Evolutionary conservation across 148 eudicot genomes (phyloP), one percentile per base, ranked within the genome.

Genomic region (Rhododendron molle): DNA sequence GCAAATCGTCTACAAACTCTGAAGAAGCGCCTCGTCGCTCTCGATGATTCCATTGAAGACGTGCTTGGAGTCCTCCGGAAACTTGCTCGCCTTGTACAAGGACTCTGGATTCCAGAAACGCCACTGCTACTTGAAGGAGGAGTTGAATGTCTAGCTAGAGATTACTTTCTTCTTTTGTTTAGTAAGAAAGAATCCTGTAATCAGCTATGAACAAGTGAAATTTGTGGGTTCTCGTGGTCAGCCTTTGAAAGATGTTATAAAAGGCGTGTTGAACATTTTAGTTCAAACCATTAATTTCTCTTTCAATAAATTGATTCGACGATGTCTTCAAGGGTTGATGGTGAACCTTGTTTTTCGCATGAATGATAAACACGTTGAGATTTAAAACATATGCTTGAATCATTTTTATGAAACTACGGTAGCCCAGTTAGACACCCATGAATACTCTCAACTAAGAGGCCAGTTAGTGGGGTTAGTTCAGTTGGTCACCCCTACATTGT

Each of bases 71-170:
- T 89, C 50, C 89, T 97, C 81, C 89, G 88, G 89, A 85, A 90
- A 82, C 78, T 80, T 85, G 96, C 94, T 88, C 73, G 26, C 81
- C 90, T 97, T 89, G 92, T 97, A 69, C 99, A 97, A 89, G 99
- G 99, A 50, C 88, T 90, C 15, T 97, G 99, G 99, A 94, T 95
- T 83, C 90, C 92, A 38, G 95, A 90, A 89, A 89, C 91, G 83
- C 2, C 71, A 3, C 76, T 92, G 79, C 87, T 91, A 78, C 44
- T 78, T 86, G 87, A 86, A 78, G 86, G 80, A 76, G 90, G 88
- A 52, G 1, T 12, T 84, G 89, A 89, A 21, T 26, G 6, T 30
- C 50, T 89, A 74, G 89, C 87, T 20, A 92, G 98, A 87, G 93
- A 97, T 86, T 89, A 83, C 81, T 83, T 83, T 62, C 94, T 97